phyloP scores from a whole-genome alignment of 2,329 filamentous ascomycete species.

The Atkinsonella hypoxylon region DNA sequence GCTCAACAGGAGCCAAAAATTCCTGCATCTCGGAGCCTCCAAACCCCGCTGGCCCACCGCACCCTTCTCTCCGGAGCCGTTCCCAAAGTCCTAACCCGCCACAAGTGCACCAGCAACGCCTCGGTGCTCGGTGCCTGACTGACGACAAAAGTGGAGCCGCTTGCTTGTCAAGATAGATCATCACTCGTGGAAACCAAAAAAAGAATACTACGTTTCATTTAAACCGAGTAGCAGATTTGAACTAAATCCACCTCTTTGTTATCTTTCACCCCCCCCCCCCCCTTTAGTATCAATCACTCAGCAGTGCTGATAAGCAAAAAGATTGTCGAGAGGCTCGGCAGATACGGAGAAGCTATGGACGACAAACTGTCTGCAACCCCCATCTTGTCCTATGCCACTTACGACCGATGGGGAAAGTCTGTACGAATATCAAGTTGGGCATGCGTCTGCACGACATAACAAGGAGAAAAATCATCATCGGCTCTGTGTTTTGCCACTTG shows the following conservation, averaged over 20 bases:
- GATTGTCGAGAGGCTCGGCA: too few species aligned
- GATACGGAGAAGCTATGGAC: too few species aligned
- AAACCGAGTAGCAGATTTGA: too few species aligned
- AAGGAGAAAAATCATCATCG: neutral
- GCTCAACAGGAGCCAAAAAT: neutral
- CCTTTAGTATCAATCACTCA: too few species aligned
- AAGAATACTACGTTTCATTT: too few species aligned
- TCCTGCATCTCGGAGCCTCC: neutral
- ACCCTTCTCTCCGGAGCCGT: neutral
- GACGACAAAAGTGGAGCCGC: neutral
- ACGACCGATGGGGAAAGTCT: neutral
- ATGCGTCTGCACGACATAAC: neutral
- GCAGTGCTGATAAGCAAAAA: too few species aligned
- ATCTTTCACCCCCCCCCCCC: too few species aligned
- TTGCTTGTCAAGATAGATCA: neutral
- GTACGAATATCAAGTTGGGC: neutral
- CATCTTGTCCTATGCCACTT: neutral
- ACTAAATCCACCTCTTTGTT: too few species aligned
- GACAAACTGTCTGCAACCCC: too few species aligned
- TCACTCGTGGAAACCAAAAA: neutral
- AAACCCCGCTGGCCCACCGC: neutral
- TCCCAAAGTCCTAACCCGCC: neutral
- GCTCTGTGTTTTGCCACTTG: neutral
- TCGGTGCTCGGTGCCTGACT: conserved; percentile 1
- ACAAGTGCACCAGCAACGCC: neutral